phyloP scores from a whole-genome alignment of 495 filamentous ascomycete species.

The Hypoxylon cercidicola region DNA sequence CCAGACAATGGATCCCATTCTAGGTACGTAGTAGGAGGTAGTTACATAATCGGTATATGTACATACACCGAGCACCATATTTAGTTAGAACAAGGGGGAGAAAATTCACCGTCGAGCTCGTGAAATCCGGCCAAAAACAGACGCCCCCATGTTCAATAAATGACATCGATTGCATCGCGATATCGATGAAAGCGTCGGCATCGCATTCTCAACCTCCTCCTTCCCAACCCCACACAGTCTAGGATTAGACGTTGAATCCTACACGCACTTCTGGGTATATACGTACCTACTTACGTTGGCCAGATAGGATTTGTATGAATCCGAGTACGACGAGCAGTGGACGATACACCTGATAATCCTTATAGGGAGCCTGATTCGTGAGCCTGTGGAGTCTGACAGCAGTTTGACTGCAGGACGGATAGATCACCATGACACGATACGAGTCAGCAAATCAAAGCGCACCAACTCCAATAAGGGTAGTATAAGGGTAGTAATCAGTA shows the following conservation, averaged over 20 bases:
- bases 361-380: background rate
- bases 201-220: constrained; percentile 1
- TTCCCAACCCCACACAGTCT: background rate
- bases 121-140: background rate
- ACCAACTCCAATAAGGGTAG: constrained; percentile 12
- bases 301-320: background rate
- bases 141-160: background rate
- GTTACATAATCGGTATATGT: constrained; percentile 25
- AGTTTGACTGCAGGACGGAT: constrained; percentile 32
- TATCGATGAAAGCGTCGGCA: background rate
- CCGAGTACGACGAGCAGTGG: background rate
- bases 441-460: constrained; percentile 35
- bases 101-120: background rate
- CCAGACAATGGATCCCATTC: background rate
- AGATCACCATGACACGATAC: constrained; percentile 34
- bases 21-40: too few species aligned
- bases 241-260: constrained; percentile 4
- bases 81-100: background rate
- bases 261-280: background rate
- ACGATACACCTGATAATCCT: too few species aligned
- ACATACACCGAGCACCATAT: background rate
- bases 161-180: background rate
- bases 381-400: constrained; percentile 19
- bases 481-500: constrained; percentile 27
- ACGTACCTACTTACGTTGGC: too few species aligned